phyloP scores from a whole-genome alignment of 768 basidiomycete species.

The Tylopilus cervinicoccineus region DNA sequence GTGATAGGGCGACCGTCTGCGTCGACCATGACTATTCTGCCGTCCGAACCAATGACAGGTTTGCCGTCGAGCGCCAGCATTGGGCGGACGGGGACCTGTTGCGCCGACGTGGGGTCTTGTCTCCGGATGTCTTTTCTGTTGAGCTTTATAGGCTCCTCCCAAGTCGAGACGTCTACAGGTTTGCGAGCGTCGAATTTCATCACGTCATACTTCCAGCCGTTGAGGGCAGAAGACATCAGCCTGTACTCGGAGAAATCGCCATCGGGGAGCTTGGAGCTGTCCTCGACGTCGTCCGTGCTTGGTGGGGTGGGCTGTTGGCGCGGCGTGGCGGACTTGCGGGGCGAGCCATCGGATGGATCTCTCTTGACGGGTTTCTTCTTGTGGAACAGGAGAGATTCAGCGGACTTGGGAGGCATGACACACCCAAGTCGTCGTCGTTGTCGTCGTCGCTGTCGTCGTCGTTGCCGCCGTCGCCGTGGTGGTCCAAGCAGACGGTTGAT shows the following conservation, averaged over 20 bases:
- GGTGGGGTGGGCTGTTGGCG: slow-evolving; percentile 39
- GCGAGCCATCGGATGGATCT: slow-evolving; percentile 19
- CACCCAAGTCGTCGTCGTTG: not conserved
- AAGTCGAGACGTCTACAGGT: slow-evolving; percentile 61
- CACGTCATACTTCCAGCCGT: slow-evolving; percentile 89
- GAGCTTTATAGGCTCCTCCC: slow-evolving; percentile 76
- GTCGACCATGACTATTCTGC: slow-evolving; percentile 78
- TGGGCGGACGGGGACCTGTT: slow-evolving; percentile 55
- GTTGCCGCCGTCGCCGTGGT: slow-evolving; percentile 5
- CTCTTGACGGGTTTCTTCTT: slow-evolving; percentile 50
- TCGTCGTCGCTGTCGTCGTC: not conserved
- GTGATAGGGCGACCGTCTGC: slow-evolving; percentile 69
- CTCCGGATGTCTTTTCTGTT: slow-evolving; percentile 80
- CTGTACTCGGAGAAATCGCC: slow-evolving; percentile 72
- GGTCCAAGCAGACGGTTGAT: slow-evolving; percentile 11
- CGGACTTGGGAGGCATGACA: slow-evolving; percentile 28
- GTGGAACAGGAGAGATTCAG: slow-evolving; percentile 59
- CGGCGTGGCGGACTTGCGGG: slow-evolving; percentile 36
- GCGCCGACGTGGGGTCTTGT: slow-evolving; percentile 35
- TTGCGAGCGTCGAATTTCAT: slow-evolving; percentile 87
- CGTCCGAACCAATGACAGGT: slow-evolving; percentile 74
- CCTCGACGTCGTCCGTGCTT: slow-evolving; percentile 46
- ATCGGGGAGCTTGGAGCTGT: slow-evolving; percentile 54
- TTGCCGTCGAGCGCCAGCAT: slow-evolving; percentile 85
- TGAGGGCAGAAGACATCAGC: slow-evolving; percentile 73